phyloP scores from a whole-genome alignment of 1,139 yeast genomes.

The Geotrichum australiense region DNA sequence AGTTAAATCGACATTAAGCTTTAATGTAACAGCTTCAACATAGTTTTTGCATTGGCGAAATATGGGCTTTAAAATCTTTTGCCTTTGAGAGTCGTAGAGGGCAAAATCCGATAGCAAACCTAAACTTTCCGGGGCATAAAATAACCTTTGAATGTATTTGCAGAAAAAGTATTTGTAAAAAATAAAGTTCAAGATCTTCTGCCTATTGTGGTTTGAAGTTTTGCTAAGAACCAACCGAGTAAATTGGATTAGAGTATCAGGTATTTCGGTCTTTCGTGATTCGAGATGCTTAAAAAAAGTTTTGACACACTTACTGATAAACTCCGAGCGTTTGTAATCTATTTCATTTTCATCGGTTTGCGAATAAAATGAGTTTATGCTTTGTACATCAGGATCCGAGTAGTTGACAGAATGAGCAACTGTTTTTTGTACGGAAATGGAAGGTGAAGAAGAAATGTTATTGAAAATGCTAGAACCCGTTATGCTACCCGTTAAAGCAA shows the following conservation, averaged over 20 bases:
- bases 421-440: constrained; percentile 15
- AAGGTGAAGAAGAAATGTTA: constrained; percentile 8
- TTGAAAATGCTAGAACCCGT: constrained; percentile 6
- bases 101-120: constrained; percentile 26
- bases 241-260: constrained; percentile 24
- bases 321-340: constrained; percentile 19
- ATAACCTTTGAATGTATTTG: constrained; percentile 21
- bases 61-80: constrained; percentile 23
- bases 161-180: constrained; percentile 26
- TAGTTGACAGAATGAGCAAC: constrained; percentile 13
- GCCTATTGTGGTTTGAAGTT: constrained; percentile 18
- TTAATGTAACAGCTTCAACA: constrained; percentile 10
- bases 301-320: constrained; percentile 20
- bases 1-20: constrained; percentile 1
- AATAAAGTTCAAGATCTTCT: constrained; percentile 21
- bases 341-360: constrained; percentile 13
- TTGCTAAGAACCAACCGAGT: constrained; percentile 22
- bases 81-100: constrained; percentile 26
- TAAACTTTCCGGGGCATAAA: constrained; percentile 26
- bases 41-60: constrained; percentile 18
- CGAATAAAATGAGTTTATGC: constrained; percentile 6
- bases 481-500: constrained; percentile 15
- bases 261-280: constrained; percentile 23
- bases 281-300: constrained; percentile 23
- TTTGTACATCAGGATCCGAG: constrained; percentile 6